phyloP scores from a whole-genome alignment of 441 rosid genomes.

The Geranium incanum region DNA sequence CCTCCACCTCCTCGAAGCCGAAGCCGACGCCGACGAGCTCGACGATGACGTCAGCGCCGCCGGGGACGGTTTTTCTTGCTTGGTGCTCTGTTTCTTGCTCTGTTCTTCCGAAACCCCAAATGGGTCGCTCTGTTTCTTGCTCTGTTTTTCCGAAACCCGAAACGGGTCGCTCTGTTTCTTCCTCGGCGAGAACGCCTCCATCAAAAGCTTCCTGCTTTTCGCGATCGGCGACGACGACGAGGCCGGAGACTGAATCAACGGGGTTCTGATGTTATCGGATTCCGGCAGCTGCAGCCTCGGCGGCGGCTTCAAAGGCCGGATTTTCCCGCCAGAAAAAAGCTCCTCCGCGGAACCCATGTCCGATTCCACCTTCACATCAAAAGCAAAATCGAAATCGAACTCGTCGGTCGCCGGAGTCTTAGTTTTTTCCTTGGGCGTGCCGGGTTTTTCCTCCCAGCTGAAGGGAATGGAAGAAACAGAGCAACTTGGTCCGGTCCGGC shows the following conservation, averaged over 20 bases:
- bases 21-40: neutral
- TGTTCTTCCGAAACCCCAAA: conserved; percentile 28
- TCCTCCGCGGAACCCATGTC: conserved; percentile 61
- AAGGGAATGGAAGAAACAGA: conserved; percentile 34
- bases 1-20: conserved; percentile 65
- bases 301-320: conserved; percentile 60
- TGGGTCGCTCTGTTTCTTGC: conserved; percentile 40
- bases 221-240: conserved; percentile 40
- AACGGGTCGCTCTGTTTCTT: conserved; percentile 42
- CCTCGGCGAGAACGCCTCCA: conserved; percentile 48
- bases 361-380: conserved; percentile 38
- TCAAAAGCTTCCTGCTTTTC: conserved; percentile 39
- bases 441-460: conserved; percentile 57
- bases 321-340: conserved; percentile 76
- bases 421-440: conserved; percentile 38
- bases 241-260: conserved; percentile 31
- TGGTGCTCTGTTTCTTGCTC: conserved; percentile 36
- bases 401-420: conserved; percentile 7
- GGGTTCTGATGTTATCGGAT: conserved; percentile 14
- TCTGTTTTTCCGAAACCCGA: conserved; percentile 24
- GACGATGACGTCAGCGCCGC: neutral
- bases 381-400: conserved; percentile 51
- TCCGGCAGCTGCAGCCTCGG: conserved; percentile 30
- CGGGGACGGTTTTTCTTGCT: neutral
- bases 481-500: neutral